These are phyloP conservation scores for Aspergillus sp. DNA, from an alignment of 2,329 filamentous ascomycete genomes.

Conservation along the genomic window DNA sequence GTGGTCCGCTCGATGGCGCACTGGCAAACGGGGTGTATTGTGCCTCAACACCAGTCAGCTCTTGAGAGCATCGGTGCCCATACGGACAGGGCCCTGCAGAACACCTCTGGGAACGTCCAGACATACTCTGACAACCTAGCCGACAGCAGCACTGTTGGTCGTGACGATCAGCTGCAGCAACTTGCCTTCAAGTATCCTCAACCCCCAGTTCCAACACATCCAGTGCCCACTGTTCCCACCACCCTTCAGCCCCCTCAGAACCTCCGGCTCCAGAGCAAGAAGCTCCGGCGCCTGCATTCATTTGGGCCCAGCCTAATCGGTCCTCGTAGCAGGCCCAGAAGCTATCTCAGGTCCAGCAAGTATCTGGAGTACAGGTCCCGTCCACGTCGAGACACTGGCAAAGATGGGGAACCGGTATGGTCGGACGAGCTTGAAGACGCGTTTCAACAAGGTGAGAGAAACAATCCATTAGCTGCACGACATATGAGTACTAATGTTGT, in stretches of 20 bases:
- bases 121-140: constrained; percentile 39
- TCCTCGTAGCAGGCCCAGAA: constrained; percentile 31
- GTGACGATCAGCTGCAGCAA: constrained; percentile 40
- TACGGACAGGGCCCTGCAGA: constrained; percentile 42
- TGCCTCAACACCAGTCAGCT: constrained; percentile 40
- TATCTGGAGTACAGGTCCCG: constrained; percentile 48
- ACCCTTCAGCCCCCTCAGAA: constrained; percentile 33
- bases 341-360: constrained; percentile 46
- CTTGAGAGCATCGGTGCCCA: constrained; percentile 39
- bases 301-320: constrained; percentile 29
- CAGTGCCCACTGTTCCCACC: constrained; percentile 25
- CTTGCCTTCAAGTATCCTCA: constrained; percentile 42
- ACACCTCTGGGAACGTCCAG: constrained; percentile 48
- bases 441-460: constrained; percentile 48
- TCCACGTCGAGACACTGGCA: constrained; percentile 46
- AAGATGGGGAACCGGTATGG: constrained; percentile 49
- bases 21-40: constrained; percentile 44
- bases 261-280: constrained; percentile 38
- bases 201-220: constrained; percentile 29
- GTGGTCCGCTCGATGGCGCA: constrained; percentile 43
- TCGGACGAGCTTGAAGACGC: constrained; percentile 50
- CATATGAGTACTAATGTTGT: constrained; percentile 18
- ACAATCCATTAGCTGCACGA: not conserved
- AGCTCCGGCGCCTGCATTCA: constrained; percentile 39
- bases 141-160: constrained; percentile 30